Evolutionary conservation across 805 yeast genomes (phyloP).

Genomic region (Barnettozyma californica): DNA sequence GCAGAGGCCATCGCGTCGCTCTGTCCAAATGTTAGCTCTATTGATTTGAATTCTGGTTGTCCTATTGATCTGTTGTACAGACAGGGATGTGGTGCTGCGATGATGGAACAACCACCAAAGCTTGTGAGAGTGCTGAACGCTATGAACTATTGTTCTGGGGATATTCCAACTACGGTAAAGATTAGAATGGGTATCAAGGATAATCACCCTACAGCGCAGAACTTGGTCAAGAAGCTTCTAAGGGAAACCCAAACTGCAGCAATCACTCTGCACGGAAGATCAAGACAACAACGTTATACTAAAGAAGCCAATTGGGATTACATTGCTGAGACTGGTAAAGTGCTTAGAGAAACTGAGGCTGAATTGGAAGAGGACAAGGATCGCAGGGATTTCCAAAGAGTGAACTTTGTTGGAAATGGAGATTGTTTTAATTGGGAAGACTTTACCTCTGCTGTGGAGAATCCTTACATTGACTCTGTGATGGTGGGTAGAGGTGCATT

Average conservation of each 20-base stretch:
- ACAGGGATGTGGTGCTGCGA: slow-evolving; percentile 93
- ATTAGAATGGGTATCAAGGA: slow-evolving; percentile 89
- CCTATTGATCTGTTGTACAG: slow-evolving; percentile 93
- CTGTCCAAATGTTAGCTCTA: slow-evolving; percentile 63
- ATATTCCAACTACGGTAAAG: slow-evolving; percentile 86
- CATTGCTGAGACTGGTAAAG: slow-evolving; percentile 64
- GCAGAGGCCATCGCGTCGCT: slow-evolving; percentile 68
- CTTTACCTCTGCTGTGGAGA: slow-evolving; percentile 68
- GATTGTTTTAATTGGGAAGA: slow-evolving; percentile 85
- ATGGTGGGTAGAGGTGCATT: slow-evolving; percentile 98
- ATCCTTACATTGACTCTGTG: slow-evolving; percentile 78
- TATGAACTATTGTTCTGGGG: slow-evolving; percentile 87
- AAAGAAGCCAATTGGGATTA: slow-evolving; percentile 91
- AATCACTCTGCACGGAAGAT: slow-evolving; percentile 91
- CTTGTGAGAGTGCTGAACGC: slow-evolving; percentile 73
- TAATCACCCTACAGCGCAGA: slow-evolving; percentile 79
- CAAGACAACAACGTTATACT: slow-evolving; percentile 93
- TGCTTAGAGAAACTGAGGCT: slow-evolving; percentile 52
- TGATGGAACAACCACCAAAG: slow-evolving; percentile 84
- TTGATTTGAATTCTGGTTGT: slow-evolving; percentile 94
- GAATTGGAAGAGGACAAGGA: slow-evolving; percentile 60
- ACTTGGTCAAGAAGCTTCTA: slow-evolving; percentile 64
- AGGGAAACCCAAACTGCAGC: slow-evolving; percentile 82
- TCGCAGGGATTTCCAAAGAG: slow-evolving; percentile 48
- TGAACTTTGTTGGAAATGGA: slow-evolving; percentile 92